Evolutionary conservation across 176 grass and related monocot species (phyloP).

Genomic region (Phyllostachys edulis): DNA sequence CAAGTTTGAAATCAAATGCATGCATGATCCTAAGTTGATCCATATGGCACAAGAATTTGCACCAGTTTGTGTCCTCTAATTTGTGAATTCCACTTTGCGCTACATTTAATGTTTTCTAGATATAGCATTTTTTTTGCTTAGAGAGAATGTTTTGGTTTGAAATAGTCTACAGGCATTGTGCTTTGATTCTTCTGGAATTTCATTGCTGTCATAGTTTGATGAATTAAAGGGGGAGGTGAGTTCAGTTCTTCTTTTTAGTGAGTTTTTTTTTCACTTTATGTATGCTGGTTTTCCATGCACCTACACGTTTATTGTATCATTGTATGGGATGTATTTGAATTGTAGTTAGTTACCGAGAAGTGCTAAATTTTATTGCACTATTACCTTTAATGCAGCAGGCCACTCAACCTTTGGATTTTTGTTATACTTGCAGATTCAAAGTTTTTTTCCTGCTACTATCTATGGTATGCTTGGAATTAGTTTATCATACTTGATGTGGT

Average conservation of each 20-base stretch:
- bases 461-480: slow-evolving; percentile 85
- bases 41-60: no score
- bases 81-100: no score
- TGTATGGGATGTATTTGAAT: not conserved
- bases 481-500: slow-evolving; percentile 91
- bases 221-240: slow-evolving; percentile 87
- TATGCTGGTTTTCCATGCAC: not conserved
- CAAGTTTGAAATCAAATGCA: no score
- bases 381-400: not conserved
- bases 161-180: slow-evolving; percentile 68
- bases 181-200: slow-evolving; percentile 88
- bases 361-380: slow-evolving; percentile 15
- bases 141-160: not conserved
- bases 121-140: not conserved
- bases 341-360: not conserved
- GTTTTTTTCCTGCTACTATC: slow-evolving; percentile 90
- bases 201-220: slow-evolving; percentile 82
- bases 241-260: slow-evolving; percentile 22
- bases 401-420: slow-evolving; percentile 18
- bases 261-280: slow-evolving; percentile 4
- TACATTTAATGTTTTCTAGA: not conserved
- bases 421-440: slow-evolving; percentile 59
- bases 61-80: no score
- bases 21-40: no score
- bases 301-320: slow-evolving; percentile 10